These are phyloP conservation scores for Debaryomyces singareniensis DNA, from an alignment of 1,139 yeast species.

Conservation along the genomic window DNA sequence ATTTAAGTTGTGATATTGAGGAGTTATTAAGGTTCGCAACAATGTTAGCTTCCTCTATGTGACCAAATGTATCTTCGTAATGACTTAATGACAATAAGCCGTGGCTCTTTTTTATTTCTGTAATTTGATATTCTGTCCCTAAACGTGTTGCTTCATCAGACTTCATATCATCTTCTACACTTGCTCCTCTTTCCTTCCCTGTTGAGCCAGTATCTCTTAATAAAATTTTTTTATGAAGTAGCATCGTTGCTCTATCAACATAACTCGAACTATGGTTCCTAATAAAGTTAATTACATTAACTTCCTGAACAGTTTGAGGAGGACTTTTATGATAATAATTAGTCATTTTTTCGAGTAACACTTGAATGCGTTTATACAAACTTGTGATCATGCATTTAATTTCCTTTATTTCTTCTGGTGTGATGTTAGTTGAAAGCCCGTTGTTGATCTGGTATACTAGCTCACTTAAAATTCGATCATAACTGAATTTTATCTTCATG, in stretches of 20 bases:
- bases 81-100: constrained; percentile 29
- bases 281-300: constrained; percentile 42
- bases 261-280: constrained; percentile 46
- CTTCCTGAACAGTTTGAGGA: constrained; percentile 32
- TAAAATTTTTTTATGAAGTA: constrained; percentile 49
- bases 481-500: constrained; percentile 48
- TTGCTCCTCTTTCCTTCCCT: constrained; percentile 6
- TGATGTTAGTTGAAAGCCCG: constrained; percentile 31
- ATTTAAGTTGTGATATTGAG: constrained; percentile 29
- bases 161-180: constrained; percentile 4
- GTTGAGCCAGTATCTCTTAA: constrained; percentile 18
- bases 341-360: constrained; percentile 30
- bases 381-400: constrained; percentile 44
- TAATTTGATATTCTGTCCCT: constrained; percentile 1
- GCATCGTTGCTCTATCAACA: constrained; percentile 51
- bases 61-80: constrained; percentile 39
- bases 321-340: constrained; percentile 19
- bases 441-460: constrained; percentile 39
- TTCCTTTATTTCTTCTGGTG: constrained; percentile 33
- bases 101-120: constrained; percentile 11
- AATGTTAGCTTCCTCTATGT: constrained; percentile 33
- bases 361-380: constrained; percentile 43
- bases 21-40: constrained; percentile 28
- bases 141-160: constrained; percentile 5
- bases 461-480: constrained; percentile 46